phyloP scores from a whole-genome alignment of 495 filamentous ascomycete species.

The Elaphomyces granulatus region DNA sequence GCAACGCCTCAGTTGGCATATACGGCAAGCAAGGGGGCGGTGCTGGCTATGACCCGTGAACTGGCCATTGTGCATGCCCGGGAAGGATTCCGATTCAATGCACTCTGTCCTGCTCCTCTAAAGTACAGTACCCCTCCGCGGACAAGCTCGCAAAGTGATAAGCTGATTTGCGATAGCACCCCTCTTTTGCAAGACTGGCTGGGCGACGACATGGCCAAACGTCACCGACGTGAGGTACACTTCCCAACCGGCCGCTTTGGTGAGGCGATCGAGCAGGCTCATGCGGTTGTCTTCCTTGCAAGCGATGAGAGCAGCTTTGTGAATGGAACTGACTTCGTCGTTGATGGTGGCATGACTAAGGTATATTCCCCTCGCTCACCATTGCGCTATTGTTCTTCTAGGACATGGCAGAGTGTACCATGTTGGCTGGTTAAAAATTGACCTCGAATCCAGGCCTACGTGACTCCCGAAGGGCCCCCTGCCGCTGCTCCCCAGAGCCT shows the following conservation, averaged over 20 bases:
- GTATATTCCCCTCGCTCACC: constrained; percentile 15
- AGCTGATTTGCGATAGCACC: constrained; percentile 26
- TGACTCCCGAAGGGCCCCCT: constrained; percentile 75
- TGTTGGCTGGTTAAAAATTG: background rate
- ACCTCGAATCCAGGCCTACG: constrained; percentile 47
- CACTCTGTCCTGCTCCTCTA: constrained; percentile 80
- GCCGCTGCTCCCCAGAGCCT: constrained; percentile 55
- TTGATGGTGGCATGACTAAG: constrained; percentile 95
- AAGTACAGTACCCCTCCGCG: constrained; percentile 38
- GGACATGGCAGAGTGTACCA: too few species aligned
- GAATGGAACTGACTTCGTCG: constrained; percentile 83
- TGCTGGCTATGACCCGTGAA: constrained; percentile 72
- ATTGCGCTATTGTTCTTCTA: background rate
- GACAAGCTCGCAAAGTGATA: background rate
- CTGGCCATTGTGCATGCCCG: constrained; percentile 72
- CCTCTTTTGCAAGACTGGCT: constrained; percentile 90
- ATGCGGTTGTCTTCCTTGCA: constrained; percentile 85
- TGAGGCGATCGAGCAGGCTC: constrained; percentile 88
- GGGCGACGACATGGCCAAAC: constrained; percentile 75
- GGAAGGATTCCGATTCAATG: constrained; percentile 80
- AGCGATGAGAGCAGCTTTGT: constrained; percentile 92
- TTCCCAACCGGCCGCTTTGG: constrained; percentile 94
- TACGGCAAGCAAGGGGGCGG: constrained; percentile 88
- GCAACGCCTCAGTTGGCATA: constrained; percentile 95
- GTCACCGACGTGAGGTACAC: constrained; percentile 76